Percentiles rank a stretch among this genome's conserved stretches.
These are phyloP conservation scores for Solanum lignicaule DNA, from an alignment of 257 asterid genomes.

Conservation along the genomic window DNA sequence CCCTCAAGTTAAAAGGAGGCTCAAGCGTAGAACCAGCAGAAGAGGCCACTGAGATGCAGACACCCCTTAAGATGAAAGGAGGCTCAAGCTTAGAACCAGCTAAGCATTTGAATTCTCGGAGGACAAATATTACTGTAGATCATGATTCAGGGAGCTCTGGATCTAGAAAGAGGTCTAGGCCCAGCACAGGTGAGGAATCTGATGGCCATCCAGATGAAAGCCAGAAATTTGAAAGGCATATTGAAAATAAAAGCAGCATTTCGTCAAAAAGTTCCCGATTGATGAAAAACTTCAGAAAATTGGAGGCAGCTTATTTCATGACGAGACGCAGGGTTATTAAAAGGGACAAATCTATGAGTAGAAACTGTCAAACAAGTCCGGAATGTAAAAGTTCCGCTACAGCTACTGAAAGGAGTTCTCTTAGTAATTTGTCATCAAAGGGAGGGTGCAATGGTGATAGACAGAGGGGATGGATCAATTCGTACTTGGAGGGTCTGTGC, in stretches of 20 bases:
- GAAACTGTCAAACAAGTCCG: constrained; percentile 38
- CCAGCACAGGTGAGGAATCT: constrained; percentile 27
- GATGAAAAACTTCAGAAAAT: constrained; percentile 72
- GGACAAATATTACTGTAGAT: constrained; percentile 22
- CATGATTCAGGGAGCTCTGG: constrained; percentile 54
- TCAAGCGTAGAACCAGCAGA: constrained; percentile 32
- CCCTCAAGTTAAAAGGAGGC: constrained; percentile 45
- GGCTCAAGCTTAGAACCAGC: constrained; percentile 27
- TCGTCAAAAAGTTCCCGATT: constrained; percentile 52
- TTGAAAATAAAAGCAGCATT: constrained; percentile 30
- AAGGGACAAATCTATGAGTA: constrained; percentile 20
- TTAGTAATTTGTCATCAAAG: constrained; percentile 55
- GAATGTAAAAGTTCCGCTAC: constrained; percentile 41
- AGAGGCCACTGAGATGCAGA: constrained; percentile 57
- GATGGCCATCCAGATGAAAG: constrained; percentile 21
- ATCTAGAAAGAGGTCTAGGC: constrained; percentile 67
- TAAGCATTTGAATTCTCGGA: constrained; percentile 25
- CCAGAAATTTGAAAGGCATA: constrained; percentile 21
- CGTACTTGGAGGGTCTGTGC: constrained; percentile 76
- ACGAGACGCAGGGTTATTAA: constrained; percentile 45
- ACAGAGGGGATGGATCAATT: constrained; percentile 61
- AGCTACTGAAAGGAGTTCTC: constrained; percentile 74
- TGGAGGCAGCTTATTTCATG: constrained; percentile 80
- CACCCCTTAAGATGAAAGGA: constrained; percentile 43
- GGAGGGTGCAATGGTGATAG: constrained; percentile 33